phyloP scores from a whole-genome alignment of 768 basidiomycete species.

The Lepiota venenata region DNA sequence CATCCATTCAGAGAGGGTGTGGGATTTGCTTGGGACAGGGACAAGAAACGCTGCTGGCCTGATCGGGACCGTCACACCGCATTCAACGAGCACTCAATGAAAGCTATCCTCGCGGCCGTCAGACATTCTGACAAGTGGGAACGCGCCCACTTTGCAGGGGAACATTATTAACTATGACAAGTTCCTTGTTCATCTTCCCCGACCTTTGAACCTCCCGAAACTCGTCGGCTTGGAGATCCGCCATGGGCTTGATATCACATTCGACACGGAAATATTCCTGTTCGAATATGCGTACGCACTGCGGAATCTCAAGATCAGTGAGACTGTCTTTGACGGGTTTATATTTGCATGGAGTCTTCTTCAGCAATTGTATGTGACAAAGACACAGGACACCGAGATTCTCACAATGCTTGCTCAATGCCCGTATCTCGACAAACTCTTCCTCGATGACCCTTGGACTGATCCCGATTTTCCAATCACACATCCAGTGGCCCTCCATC shows the following conservation, averaged over 20 bases:
- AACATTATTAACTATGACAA: neutral
- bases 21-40: neutral
- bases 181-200: neutral
- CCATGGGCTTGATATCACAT: neutral
- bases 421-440: neutral
- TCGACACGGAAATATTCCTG: neutral
- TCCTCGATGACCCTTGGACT: neutral
- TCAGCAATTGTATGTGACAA: neutral
- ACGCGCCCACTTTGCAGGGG: neutral
- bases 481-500: neutral
- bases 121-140: neutral
- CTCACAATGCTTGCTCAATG: neutral
- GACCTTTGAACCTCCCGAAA: neutral
- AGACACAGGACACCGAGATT: neutral
- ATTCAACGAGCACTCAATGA: neutral
- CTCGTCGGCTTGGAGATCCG: neutral
- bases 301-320: neutral
- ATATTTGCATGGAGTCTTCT: neutral
- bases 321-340: neutral
- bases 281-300: neutral
- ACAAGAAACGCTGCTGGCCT: neutral
- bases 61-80: neutral
- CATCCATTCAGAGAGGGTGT: neutral
- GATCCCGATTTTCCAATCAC: neutral
- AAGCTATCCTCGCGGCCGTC: neutral